Evolutionary conservation across 192 early-diverging fungal species (phyloP).

Genomic region (Spinellus fusiger): DNA sequence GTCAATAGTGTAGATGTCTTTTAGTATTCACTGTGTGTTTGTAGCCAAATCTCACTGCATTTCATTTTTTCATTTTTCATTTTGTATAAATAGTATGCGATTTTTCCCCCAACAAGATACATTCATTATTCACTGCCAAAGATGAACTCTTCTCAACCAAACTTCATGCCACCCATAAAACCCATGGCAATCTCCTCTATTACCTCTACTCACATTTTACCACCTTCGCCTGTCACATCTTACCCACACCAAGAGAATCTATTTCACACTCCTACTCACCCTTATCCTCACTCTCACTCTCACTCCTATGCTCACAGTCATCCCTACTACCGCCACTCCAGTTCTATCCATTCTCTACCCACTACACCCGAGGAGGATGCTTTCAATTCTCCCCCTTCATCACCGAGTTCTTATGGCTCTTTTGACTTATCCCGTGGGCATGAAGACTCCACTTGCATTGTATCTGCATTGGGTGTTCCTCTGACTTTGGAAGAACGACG

Average conservation of each 20-base stretch:
- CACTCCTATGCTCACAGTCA: neutral
- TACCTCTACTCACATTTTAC: neutral
- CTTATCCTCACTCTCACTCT: neutral
- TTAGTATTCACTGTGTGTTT: no score
- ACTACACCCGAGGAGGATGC: neutral
- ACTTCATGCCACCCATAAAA: neutral
- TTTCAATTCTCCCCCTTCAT: neutral
- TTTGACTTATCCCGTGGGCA: neutral
- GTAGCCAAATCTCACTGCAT: no score
- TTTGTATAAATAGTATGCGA: no score
- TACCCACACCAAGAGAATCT: neutral
- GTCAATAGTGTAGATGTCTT: neutral
- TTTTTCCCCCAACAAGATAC: no score
- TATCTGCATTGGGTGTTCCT: no score
- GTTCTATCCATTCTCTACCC: neutral
- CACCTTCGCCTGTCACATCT: neutral
- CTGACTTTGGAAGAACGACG: conserved; percentile 42
- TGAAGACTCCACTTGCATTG: no score
- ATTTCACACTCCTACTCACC: neutral
- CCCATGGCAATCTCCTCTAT: neutral
- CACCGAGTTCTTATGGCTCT: neutral
- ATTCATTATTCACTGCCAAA: no score
- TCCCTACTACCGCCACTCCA: no score
- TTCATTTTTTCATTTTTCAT: no score
- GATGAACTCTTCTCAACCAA: neutral